Evolutionary conservation across 2,329 filamentous ascomycete genomes (phyloP).

Genomic region (Trichoderma atroviride): DNA sequence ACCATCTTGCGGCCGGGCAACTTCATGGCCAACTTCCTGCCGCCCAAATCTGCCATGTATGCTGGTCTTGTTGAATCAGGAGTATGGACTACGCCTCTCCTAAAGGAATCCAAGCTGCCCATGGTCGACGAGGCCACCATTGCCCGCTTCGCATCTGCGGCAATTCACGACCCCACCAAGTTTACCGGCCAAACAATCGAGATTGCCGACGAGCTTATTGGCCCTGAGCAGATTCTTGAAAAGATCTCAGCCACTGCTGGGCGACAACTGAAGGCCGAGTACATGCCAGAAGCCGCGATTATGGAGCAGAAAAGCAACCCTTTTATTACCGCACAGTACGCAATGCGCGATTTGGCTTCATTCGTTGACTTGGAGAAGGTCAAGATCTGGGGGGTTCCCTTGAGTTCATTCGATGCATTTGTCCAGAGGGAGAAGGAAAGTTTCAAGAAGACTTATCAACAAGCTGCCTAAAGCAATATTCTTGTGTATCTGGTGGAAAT

Average conservation of each 20-base stretch:
- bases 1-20: slow-evolving; percentile 54
- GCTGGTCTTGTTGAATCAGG: slow-evolving; percentile 44
- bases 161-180: slow-evolving; percentile 44
- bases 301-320: slow-evolving; percentile 41
- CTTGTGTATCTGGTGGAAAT: background rate
- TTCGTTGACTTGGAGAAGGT: slow-evolving; percentile 43
- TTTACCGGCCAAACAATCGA: slow-evolving; percentile 47
- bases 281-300: slow-evolving; percentile 48
- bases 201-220: slow-evolving; percentile 46
- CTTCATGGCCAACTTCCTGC: slow-evolving; percentile 56
- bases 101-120: slow-evolving; percentile 42
- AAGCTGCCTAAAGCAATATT: background rate
- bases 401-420: background rate
- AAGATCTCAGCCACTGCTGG: slow-evolving; percentile 42
- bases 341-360: slow-evolving; percentile 40
- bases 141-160: slow-evolving; percentile 48
- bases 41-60: slow-evolving; percentile 46
- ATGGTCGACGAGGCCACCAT: slow-evolving; percentile 53
- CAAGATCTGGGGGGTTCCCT: slow-evolving; percentile 29
- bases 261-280: slow-evolving; percentile 41
- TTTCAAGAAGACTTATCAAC: background rate
- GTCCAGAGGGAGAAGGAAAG: background rate
- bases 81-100: slow-evolving; percentile 43
- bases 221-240: slow-evolving; percentile 41
- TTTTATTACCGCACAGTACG: slow-evolving; percentile 44